phyloP scores from a whole-genome alignment of 2,329 filamentous ascomycete species.

The Colletotrichum karsti region DNA sequence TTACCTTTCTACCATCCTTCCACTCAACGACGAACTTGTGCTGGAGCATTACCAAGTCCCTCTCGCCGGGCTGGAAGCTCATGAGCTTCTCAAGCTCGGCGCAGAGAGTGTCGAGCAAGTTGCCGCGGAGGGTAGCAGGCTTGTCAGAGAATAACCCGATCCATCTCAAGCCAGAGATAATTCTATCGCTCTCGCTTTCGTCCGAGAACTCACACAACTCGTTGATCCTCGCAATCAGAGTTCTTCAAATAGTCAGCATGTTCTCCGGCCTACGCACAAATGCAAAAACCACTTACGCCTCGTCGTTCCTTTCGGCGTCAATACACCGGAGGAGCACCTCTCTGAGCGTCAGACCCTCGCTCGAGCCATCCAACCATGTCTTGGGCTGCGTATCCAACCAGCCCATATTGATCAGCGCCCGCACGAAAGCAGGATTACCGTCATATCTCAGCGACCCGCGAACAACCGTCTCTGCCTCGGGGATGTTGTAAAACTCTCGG shows the following conservation, averaged over 20 bases:
- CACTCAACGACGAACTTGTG: constrained; percentile 75
- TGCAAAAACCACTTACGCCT: constrained; percentile 53
- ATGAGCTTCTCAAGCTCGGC: constrained; percentile 78
- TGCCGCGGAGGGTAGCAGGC: constrained; percentile 66
- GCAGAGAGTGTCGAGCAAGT: constrained; percentile 76
- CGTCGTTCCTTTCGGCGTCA: constrained; percentile 74
- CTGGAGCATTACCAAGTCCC: constrained; percentile 69
- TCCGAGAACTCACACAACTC: constrained; percentile 68
- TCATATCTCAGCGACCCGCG: constrained; percentile 74
- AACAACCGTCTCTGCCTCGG: constrained; percentile 73
- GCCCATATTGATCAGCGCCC: constrained; percentile 73
- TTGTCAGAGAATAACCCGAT: constrained; percentile 63
- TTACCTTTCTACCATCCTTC: constrained; percentile 61
- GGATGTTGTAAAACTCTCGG: constrained; percentile 73
- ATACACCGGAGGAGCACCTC: constrained; percentile 74
- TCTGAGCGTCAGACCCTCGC: constrained; percentile 79
- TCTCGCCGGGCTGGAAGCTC: constrained; percentile 73
- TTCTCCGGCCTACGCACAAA: accelerated
- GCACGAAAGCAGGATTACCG: constrained; percentile 75
- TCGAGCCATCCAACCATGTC: constrained; percentile 76
- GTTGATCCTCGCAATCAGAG: constrained; percentile 65
- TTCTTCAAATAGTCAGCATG: neutral
- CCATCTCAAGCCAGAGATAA: constrained; percentile 72
- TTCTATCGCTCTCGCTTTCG: constrained; percentile 69
- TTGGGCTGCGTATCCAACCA: constrained; percentile 54